phyloP scores from a whole-genome alignment of 1,284 basidiomycete genomes.

The Papiliotrema nemorosa region DNA sequence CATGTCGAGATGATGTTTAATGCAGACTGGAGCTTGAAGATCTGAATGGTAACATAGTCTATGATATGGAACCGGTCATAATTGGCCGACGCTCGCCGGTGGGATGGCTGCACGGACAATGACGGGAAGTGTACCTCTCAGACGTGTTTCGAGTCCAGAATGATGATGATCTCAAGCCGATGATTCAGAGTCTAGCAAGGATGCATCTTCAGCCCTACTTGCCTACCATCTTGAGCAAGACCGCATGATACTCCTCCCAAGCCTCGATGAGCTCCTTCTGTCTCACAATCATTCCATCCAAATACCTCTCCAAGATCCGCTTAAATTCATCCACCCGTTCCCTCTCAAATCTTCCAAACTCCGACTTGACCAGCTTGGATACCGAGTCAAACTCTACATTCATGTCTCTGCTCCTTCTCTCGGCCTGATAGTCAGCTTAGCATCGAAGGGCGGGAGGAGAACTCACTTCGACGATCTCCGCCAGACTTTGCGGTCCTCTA shows the following conservation, averaged over 20 bases:
- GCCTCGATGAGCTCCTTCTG: constrained; percentile 42
- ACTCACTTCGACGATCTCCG: constrained; percentile 71
- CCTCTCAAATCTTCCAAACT: constrained; percentile 89
- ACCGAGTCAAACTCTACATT: constrained; percentile 85
- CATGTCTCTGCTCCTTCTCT: constrained; percentile 72
- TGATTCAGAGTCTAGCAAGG: no score
- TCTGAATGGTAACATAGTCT: no score
- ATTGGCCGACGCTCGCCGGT: no score
- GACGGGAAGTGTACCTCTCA: no score
- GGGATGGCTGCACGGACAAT: no score
- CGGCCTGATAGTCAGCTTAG: constrained; percentile 57
- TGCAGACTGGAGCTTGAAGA: no score
- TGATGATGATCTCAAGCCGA: no score
- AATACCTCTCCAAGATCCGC: constrained; percentile 34
- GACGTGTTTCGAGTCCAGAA: no score
- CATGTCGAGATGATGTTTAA: no score
- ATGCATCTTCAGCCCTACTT: no score
- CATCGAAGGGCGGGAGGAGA: neutral
- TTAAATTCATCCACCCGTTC: constrained; percentile 70
- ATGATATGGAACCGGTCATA: no score
- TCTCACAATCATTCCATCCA: constrained; percentile 37
- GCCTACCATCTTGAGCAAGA: constrained; percentile 38
- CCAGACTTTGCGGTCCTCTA: constrained; percentile 52
- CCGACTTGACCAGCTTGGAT: constrained; percentile 79
- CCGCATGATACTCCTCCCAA: constrained; percentile 44